Conservation (phyloP, 495 filamentous ascomycete species). For the Durotheca rogersii region DNA sequence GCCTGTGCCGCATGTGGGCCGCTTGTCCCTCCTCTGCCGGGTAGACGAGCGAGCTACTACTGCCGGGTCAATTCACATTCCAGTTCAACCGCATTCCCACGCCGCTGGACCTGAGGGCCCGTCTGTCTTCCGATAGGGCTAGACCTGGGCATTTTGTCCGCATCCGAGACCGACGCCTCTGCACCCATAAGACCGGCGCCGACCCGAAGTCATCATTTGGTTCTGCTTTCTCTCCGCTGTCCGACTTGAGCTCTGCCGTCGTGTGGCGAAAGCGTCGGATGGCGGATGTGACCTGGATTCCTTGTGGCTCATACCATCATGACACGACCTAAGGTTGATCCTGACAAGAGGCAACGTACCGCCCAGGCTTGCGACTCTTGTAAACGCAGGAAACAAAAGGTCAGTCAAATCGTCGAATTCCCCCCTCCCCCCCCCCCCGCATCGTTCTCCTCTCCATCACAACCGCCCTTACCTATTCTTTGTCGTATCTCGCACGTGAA, state of each 20-base stretch:
- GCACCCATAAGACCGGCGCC: constrained; percentile 35
- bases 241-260: constrained; percentile 28
- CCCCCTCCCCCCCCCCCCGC: constrained; percentile 2
- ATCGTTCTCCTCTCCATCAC: constrained; percentile 12
- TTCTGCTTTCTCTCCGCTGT: constrained; percentile 27
- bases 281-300: constrained; percentile 34
- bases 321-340: constrained; percentile 64
- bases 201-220: constrained; percentile 30
- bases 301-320: constrained; percentile 44
- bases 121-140: constrained; percentile 37
- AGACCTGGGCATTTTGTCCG: constrained; percentile 29
- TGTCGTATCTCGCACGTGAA: constrained; percentile 2
- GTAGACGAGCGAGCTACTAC: constrained; percentile 20
- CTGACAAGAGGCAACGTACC: constrained; percentile 63
- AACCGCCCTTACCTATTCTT: constrained; percentile 12
- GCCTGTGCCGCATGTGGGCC: constrained; percentile 29
- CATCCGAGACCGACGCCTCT: constrained; percentile 37
- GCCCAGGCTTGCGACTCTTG: constrained; percentile 74
- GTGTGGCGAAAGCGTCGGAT: constrained; percentile 35
- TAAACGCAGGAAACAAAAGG: constrained; percentile 78
- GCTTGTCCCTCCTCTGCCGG: constrained; percentile 24
- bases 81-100: constrained; percentile 18
- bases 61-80: constrained; percentile 22
- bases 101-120: constrained; percentile 24
- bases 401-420: constrained; percentile 40